Percentiles rank a stretch among this genome's conserved stretches.
phyloP scores from a whole-genome alignment of 2,329 filamentous ascomycete genomes.

The Escovopsis sp. region DNA sequence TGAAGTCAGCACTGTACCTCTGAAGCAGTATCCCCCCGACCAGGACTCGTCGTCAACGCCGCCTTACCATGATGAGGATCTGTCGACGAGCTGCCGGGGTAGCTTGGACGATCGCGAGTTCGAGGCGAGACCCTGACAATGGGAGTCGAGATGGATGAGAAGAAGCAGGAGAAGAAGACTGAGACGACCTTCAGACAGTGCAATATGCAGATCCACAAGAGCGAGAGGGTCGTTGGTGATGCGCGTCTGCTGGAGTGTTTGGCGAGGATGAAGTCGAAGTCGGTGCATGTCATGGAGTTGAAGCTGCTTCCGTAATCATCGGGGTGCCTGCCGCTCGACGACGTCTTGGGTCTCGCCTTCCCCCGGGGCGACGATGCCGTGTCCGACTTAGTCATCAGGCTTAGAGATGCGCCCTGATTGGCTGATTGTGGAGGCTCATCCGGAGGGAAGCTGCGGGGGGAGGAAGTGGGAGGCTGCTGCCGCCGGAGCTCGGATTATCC shows the following conservation, averaged over 20 bases:
- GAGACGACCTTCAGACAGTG: no score
- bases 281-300: conserved; percentile 9
- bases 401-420: no score
- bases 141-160: no score
- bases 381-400: no score
- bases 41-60: not conserved
- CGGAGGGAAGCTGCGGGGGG: conserved; percentile 1
- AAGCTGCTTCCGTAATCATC: conserved; percentile 25
- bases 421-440: no score
- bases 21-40: conserved; percentile 1
- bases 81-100: not conserved
- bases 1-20: conserved; percentile 10
- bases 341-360: no score
- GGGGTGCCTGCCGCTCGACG: conserved; percentile 16
- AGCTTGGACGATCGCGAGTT: not conserved
- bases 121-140: no score
- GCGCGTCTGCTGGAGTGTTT: conserved; percentile 5
- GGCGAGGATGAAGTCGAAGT: no score
- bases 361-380: conserved; percentile 4
- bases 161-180: no score
- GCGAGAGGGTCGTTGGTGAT: not conserved
- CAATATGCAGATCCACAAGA: not conserved
- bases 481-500: conserved; percentile 25
- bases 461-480: conserved; percentile 6
- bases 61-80: conserved; percentile 25